Conservation (phyloP, 106 monocot species). For the Iris macrosiphon region DNA sequence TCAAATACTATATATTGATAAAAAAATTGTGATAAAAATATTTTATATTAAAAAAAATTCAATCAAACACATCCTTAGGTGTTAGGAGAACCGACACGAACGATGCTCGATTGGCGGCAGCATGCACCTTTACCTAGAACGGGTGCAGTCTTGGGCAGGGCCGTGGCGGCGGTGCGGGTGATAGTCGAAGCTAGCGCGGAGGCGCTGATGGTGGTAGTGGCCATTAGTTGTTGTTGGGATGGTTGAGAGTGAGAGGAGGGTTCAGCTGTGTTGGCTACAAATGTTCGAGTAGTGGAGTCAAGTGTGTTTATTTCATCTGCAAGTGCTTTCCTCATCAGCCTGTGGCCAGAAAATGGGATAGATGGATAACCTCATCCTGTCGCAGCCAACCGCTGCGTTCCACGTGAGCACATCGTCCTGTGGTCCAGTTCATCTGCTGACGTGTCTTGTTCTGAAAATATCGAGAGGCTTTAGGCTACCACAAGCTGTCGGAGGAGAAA, state of each 20-base stretch:
- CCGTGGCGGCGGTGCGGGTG: not conserved
- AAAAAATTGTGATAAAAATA: no score
- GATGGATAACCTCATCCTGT: slow-evolving; percentile 15
- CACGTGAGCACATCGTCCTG: slow-evolving; percentile 18
- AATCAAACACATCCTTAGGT: no score
- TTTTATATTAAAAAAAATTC: no score
- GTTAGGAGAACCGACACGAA: not conserved
- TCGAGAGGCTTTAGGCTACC: no score
- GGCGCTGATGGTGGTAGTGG: slow-evolving; percentile 20
- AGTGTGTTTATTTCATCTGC: slow-evolving; percentile 4
- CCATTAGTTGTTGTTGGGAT: not conserved
- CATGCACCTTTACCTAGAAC: slow-evolving; percentile 5
- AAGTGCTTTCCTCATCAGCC: no score
- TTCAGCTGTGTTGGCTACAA: not conserved
- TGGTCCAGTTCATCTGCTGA: no score
- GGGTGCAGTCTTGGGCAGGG: slow-evolving; percentile 1
- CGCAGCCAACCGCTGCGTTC: slow-evolving; percentile 4
- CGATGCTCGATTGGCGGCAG: no score
- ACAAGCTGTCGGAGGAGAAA: no score
- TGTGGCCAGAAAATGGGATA: slow-evolving; percentile 2
- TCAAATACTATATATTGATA: no score
- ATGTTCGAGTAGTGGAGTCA: not conserved
- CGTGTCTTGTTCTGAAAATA: no score
- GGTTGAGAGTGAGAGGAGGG: not conserved
- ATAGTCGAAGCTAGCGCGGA: not conserved